Conservation (phyloP, 2,329 filamentous ascomycete genomes). For the Fusarium sp. region DNA sequence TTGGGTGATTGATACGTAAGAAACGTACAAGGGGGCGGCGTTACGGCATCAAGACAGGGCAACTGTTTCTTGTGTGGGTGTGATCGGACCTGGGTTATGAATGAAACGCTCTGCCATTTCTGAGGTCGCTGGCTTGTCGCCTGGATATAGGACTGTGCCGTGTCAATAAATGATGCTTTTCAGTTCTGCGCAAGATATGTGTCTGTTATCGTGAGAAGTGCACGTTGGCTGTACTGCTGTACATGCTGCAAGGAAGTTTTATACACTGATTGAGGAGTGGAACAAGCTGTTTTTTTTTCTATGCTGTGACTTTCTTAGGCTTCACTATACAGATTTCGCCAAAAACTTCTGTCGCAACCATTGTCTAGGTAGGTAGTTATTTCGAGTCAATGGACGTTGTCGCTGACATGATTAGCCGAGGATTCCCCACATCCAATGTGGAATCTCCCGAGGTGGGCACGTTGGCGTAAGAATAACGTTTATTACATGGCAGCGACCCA, state of each 20-base stretch:
- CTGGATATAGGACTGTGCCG: constrained; percentile 44
- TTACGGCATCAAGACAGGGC: constrained; percentile 52
- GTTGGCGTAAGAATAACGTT: constrained; percentile 29
- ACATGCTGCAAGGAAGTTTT: neutral
- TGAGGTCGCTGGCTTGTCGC: constrained; percentile 47
- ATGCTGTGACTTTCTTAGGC: too few relatives aligned
- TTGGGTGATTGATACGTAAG: constrained; percentile 40
- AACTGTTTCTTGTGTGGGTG: constrained; percentile 52
- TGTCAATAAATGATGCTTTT: constrained; percentile 50
- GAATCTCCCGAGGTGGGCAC: constrained; percentile 19
- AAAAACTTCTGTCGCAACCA: neutral
- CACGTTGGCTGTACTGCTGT: neutral
- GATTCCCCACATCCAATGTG: constrained; percentile 48
- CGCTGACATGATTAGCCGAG: constrained; percentile 51
- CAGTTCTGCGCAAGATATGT: constrained; percentile 34
- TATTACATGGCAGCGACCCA: constrained; percentile 40
- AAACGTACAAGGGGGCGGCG: constrained; percentile 52
- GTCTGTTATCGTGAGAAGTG: neutral
- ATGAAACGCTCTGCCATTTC: constrained; percentile 51
- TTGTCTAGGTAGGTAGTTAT: neutral
- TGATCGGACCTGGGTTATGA: constrained; percentile 51
- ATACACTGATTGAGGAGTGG: neutral
- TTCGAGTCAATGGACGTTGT: neutral
- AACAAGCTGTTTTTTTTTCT: too few relatives aligned
- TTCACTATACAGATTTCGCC: too few relatives aligned